Evolutionary conservation across 1,284 basidiomycete species (phyloP).

Genomic region (Melampsora americana): DNA sequence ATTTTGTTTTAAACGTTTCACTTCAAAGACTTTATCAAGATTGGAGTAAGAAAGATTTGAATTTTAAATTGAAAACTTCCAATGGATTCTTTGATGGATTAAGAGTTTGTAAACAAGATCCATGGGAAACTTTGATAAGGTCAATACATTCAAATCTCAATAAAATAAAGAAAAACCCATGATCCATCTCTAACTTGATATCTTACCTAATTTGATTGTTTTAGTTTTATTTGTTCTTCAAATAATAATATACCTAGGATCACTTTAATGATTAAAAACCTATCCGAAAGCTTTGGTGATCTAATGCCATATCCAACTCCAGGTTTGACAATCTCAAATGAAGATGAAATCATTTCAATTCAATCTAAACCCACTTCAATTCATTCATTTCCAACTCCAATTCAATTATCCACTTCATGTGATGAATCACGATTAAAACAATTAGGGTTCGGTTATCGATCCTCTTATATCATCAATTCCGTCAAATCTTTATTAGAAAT

Average conservation of each 20-base stretch:
- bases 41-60: conserved; percentile 71
- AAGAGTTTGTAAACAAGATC: conserved; percentile 81
- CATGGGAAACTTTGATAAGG: conserved; percentile 92
- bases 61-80: conserved; percentile 61
- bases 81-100: conserved; percentile 59
- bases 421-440: conserved; percentile 67
- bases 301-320: conserved; percentile 45
- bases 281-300: conserved; percentile 48
- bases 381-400: conserved; percentile 80
- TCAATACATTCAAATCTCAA: no score
- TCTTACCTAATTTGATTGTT: no score
- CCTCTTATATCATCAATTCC: conserved; percentile 79
- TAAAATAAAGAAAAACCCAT: no score
- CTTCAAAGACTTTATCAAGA: conserved; percentile 70
- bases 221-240: conserved; percentile 95
- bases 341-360: conserved; percentile 55
- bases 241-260: conserved; percentile 95
- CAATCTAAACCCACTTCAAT: conserved; percentile 58
- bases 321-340: conserved; percentile 50
- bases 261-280: conserved; percentile 75
- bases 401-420: conserved; percentile 63
- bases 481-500: background rate
- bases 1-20: conserved; percentile 82
- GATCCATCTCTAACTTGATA: background rate
- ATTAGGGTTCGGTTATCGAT: conserved; percentile 93